Evolutionary conservation across 2,329 filamentous ascomycete species (phyloP), one percentile per base, ranked within the genome.

Genomic region (Calonectria hongkongensis): DNA sequence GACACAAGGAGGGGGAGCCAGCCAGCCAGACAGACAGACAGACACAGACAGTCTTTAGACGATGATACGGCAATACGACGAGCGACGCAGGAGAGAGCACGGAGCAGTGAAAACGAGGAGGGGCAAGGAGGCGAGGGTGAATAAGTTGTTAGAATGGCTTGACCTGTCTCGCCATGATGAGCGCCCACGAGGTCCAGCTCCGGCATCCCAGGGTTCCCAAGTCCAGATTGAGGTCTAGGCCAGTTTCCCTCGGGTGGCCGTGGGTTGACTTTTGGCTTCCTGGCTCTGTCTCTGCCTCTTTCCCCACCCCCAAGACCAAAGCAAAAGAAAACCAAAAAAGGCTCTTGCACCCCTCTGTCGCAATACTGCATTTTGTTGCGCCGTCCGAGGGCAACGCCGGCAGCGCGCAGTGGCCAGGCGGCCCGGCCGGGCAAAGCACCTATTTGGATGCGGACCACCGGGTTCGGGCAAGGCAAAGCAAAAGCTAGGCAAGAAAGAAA

Each of bases 171-270:
- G 58, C 56, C 41, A 30, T 50, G 47, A 21, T 56, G 48, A 25
- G 36, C 36, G 64, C 64, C 47, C 48, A 66, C 64, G 64, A 66
- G 63, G 48, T 56, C 50, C 64, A 56, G 64, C 45, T 65, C 62
- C 33, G 64, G 47, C 62, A 13, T 51, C 47, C 63, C 63, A 66
- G 33, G 48, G 64, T 47, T 66, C 39, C 58, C 58, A 63, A 63
- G 58, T 63, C 48, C 64, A 66, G 25, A 66, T 66, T 66, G 36
- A 56, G 64, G 64, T 45, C 48, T 51, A 66, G 48, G 30, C 64
- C 48, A 45, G 41, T 25, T 54, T 54, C 64, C n/a, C 63, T 56
- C 39, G 36, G 25, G 36, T 39, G 36, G 39, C 48, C 50, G 28
- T 56, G 36, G 21, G 41, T 67, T 47, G 33, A 48, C 39, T 68